Base-by-base conservation (phyloP, 371 early-diverging fungal species). In the Actinomortierella wolfii region DNA sequence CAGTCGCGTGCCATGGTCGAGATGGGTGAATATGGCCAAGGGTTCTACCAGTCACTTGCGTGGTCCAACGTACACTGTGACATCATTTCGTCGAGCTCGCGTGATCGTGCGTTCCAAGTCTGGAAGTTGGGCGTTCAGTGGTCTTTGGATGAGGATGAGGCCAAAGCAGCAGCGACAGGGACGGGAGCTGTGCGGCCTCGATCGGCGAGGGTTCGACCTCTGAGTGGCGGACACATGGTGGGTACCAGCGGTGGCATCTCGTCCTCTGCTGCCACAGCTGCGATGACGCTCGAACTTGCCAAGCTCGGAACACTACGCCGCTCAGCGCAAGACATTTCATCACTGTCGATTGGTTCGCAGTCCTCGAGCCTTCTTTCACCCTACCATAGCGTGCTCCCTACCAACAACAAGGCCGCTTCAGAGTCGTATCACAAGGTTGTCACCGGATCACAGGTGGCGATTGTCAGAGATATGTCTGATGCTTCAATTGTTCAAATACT, bases 1-100 rank as follows among this genome's bases (percentile, higher is more conserved):
- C 59, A 65, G n/a, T 76, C 76, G 51, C 67, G 68, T 3, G 86
- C 86, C 0, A 82, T 82, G 0, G 86, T 77, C 14, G 78, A 82
- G 26, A 79, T 90, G 18, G 80, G 83, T 55, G 88, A 85, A 0
- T 85, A 87, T 57, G 75, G 69, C 41, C 76, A 79, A 34, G 54
- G 67, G 3, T 73, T 88, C 17, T 71, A 70, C 23, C 78, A 84
- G 20, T 82, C 83, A 79, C 61, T 89, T n/a, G 64, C 83, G 1
- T 89, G 88, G 88, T 86, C 86, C 15, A 86, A 81, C 54, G 78
- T 80, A 14, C 83, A 86, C 52, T 76, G 81, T 17, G 88, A 89
- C 51, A 79, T 84, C 17, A 17, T 89, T 20, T 48, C 78, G 0
- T 84, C 86, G 0, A 79, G 76, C 0, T 81, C 86, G 0, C 61